Percentiles rank a stretch among this genome's conserved stretches.
Evolutionary conservation across 805 yeast species (phyloP).

Genomic region (Spathaspora hagerdaliae): DNA sequence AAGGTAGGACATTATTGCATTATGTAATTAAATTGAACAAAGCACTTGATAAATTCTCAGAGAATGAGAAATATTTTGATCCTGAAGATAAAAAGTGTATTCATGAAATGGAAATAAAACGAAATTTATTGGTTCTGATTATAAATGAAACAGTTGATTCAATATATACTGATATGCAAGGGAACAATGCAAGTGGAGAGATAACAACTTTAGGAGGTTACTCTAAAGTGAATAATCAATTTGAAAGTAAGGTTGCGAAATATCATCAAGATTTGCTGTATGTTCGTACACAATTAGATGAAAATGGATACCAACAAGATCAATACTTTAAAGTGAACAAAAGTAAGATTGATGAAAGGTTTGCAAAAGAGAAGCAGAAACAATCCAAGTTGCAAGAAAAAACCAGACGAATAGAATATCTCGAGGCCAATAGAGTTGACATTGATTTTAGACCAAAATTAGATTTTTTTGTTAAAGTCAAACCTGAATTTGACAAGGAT

Average conservation of each 20-base stretch:
- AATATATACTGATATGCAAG: slow-evolving; percentile 2
- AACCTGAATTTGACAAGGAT: slow-evolving; percentile 9
- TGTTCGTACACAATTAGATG: slow-evolving; percentile 22
- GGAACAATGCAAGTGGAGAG: slow-evolving; percentile 15
- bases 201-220: slow-evolving; percentile 13
- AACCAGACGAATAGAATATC: background rate
- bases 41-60: slow-evolving; percentile 16
- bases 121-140: slow-evolving; percentile 25
- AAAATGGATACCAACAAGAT: slow-evolving; percentile 16
- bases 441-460: slow-evolving; percentile 12
- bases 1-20: slow-evolving; percentile 32
- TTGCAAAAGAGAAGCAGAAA: background rate
- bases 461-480: slow-evolving; percentile 12
- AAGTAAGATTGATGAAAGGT: background rate
- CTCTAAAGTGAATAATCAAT: slow-evolving; percentile 5
- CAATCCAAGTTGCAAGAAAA: slow-evolving; percentile 1
- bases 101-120: slow-evolving; percentile 10
- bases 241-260: slow-evolving; percentile 18
- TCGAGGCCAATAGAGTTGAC: slow-evolving; percentile 8
- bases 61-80: slow-evolving; percentile 4
- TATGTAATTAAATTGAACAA: slow-evolving; percentile 27
- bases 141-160: slow-evolving; percentile 31
- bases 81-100: slow-evolving; percentile 6
- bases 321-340: slow-evolving; percentile 5
- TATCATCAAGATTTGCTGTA: slow-evolving; percentile 15